Conservation (phyloP, 192 early-diverging fungal genomes). For the Coemansia sp. region DNA sequence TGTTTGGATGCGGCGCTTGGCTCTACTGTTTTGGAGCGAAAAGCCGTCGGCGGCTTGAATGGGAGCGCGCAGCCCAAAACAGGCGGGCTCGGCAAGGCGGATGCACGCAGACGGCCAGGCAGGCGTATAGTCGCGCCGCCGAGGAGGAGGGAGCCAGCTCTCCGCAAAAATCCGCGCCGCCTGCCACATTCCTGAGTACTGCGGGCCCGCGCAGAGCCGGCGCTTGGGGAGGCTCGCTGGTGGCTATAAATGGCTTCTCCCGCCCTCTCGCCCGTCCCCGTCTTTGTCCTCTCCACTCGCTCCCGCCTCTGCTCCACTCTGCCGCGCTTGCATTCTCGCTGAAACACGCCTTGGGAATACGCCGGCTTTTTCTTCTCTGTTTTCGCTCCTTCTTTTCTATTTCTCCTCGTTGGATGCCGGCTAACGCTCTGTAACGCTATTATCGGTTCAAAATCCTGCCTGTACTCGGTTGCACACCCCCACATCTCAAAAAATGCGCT, state of each 20-base stretch:
- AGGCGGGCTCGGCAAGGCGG: slow-evolving; percentile 3
- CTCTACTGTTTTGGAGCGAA: slow-evolving; percentile 1
- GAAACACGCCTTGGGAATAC: slow-evolving; percentile 1
- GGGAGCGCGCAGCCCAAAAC: not conserved
- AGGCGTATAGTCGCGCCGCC: no score
- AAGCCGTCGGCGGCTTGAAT: slow-evolving; percentile 5
- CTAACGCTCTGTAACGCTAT: slow-evolving; percentile 7
- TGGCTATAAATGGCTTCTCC: slow-evolving; percentile 1
- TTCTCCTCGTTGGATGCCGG: not conserved
- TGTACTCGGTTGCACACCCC: not conserved
- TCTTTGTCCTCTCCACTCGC: slow-evolving; percentile 1
- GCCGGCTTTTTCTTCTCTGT: not conserved
- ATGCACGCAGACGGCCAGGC: no score
- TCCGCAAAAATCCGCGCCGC: not conserved
- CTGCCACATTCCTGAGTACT: slow-evolving; percentile 32
- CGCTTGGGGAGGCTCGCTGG: not conserved
- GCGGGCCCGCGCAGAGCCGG: not conserved
- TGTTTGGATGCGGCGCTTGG: slow-evolving; percentile 1
- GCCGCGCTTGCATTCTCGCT: slow-evolving; percentile 6
- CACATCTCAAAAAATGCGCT: slow-evolving; percentile 16
- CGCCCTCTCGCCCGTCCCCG: not conserved
- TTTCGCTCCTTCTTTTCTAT: slow-evolving; percentile 4
- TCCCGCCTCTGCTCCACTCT: slow-evolving; percentile 13
- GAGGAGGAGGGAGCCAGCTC: not conserved
- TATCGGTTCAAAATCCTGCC: not conserved